Evolutionary conservation across 352 stramenopile species (phyloP).

Genomic region (Blastocystis sp.): DNA sequence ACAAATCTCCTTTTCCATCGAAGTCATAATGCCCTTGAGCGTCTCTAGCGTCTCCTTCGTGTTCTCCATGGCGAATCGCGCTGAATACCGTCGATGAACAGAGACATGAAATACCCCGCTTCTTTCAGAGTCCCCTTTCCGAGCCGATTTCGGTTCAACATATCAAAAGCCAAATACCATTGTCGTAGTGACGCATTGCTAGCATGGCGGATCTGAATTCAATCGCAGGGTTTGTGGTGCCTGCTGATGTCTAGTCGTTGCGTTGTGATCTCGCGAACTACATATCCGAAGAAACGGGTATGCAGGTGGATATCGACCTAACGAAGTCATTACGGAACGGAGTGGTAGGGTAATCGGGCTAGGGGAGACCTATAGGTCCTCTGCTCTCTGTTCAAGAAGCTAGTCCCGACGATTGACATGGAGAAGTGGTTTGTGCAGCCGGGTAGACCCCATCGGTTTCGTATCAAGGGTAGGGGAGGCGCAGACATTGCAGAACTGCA

Average conservation of each 20-base stretch:
- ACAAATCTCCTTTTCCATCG: constrained; percentile 61
- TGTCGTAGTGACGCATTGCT: too few species aligned
- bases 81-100: too few species aligned
- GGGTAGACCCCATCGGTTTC: neutral
- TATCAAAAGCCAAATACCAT: too few species aligned
- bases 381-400: constrained; percentile 53
- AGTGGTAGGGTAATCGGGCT: neutral
- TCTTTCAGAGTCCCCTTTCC: neutral
- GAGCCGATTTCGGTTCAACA: neutral
- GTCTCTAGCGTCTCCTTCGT: constrained; percentile 25
- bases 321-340: constrained; percentile 27
- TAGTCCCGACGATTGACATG: constrained; percentile 20
- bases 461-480: constrained; percentile 4
- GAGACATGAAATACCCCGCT: neutral
- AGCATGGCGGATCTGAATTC: constrained; percentile 9
- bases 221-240: neutral
- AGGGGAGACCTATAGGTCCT: constrained; percentile 1
- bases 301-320: constrained; percentile 52
- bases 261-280: constrained; percentile 63
- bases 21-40: constrained; percentile 42
- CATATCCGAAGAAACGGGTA: constrained; percentile 40
- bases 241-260: constrained; percentile 43
- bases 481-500: constrained; percentile 47
- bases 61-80: constrained; percentile 1
- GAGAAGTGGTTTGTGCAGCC: constrained; percentile 41